phyloP scores from a whole-genome alignment of 768 basidiomycete species.

The Boletus rubescentipes region DNA sequence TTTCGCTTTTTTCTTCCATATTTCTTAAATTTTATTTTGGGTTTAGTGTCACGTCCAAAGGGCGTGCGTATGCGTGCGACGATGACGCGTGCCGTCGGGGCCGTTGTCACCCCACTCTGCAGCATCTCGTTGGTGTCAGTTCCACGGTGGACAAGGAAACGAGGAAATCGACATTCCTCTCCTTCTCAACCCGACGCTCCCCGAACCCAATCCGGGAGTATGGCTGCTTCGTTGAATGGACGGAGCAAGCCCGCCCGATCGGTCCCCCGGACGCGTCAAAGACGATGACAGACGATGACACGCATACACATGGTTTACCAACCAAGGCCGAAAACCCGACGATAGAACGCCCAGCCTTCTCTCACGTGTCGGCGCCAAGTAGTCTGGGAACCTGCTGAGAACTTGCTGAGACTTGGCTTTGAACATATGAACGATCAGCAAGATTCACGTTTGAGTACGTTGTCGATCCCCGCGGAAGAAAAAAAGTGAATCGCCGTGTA shows the following conservation, averaged over 20 bases:
- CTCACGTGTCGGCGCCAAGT: too few relatives aligned
- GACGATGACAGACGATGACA: too few relatives aligned
- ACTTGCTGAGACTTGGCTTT: too few relatives aligned
- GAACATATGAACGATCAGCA: conserved; percentile 10
- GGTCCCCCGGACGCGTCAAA: too few relatives aligned
- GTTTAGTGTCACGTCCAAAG: too few relatives aligned
- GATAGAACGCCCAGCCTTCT: too few relatives aligned
- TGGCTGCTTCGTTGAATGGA: not conserved
- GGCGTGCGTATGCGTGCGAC: too few relatives aligned
- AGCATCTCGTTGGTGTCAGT: conserved; percentile 1
- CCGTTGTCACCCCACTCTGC: conserved; percentile 7
- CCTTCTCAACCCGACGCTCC: not conserved
- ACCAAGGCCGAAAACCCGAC: too few relatives aligned
- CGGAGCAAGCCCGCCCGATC: too few relatives aligned
- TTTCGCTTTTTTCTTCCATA: not conserved
- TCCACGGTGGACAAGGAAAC: conserved; percentile 2
- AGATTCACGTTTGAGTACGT: conserved; percentile 12
- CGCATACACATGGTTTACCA: too few relatives aligned
- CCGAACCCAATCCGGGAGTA: not conserved
- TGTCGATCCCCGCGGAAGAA: conserved; percentile 5
- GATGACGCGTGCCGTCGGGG: not conserved
- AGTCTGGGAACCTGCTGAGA: too few relatives aligned
- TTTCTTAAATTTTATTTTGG: not conserved
- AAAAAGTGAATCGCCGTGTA: not conserved
- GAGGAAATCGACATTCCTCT: not conserved